Percentiles rank a stretch among this genome's conserved stretches.
Conservation (phyloP, 2,329 filamentous ascomycete genomes). For the Botrytis galanthina region DNA sequence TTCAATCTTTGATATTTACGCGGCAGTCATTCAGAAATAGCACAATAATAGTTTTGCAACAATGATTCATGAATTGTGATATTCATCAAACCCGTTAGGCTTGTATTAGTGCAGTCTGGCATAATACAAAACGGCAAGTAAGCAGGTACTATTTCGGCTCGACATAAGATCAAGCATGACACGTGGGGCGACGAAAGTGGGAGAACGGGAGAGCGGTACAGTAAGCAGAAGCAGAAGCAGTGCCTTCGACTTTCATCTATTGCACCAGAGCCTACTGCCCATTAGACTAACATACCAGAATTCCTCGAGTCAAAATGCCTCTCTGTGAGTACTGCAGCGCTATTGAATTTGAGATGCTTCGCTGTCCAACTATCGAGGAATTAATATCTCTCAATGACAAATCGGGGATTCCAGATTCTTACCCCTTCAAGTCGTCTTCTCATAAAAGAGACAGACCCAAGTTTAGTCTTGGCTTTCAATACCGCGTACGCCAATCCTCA, state of each 20-base stretch:
- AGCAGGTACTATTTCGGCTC: not conserved
- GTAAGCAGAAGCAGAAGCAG: not conserved
- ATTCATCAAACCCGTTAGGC: not conserved
- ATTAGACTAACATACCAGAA: not conserved
- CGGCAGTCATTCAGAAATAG: not conserved
- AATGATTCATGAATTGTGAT: not conserved
- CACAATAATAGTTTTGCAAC: not conserved
- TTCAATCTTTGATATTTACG: not conserved
- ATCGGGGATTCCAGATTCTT: not conserved
- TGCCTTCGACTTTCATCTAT: not conserved
- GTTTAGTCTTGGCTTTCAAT: not conserved
- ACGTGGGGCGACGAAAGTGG: not conserved
- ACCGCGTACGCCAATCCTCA: not conserved
- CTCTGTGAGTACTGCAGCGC: not conserved
- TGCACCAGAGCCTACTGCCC: not conserved
- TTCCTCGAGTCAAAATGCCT: not conserved
- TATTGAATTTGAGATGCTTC: conserved; percentile 4
- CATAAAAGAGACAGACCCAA: not conserved
- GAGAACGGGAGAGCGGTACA: not conserved
- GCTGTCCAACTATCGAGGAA: conserved; percentile 1
- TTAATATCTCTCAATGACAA: not conserved
- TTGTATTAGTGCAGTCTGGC: not conserved
- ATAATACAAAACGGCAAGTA: not conserved
- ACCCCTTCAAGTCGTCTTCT: not conserved
- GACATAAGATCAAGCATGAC: not conserved